Base-by-base conservation (phyloP, 2,329 filamentous ascomycete genomes). In the Penicillium digitatum region DNA sequence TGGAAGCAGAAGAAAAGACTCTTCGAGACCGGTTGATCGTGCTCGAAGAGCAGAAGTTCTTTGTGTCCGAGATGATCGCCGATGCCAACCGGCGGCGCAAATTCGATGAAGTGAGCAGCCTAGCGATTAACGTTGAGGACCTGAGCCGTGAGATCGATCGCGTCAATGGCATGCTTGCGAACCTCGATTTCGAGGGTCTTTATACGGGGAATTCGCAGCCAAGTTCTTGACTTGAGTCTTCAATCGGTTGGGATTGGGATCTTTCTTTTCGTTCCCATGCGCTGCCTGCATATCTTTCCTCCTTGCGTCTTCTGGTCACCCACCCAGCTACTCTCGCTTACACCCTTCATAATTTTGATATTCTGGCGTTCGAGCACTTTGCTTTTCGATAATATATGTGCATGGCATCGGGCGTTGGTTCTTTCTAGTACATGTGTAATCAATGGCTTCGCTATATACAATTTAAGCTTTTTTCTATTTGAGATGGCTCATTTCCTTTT, bases 31-130 rank as follows among this genome's bases (percentile, higher is more conserved):
- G 85, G 4, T 76, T 96, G 12, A 88, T 94, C 29, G 87, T 96
- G 7, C 79, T 96, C 1, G 90, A 96, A 71, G 92, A 96, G 74
- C 92, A 96, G 71, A 87, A 86, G 60, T 95, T 95, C 73, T 85
- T 96, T 74, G 90, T 96, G 0, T 84, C 86, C 35, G 86, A 89
- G 63, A 95, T 95, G 90, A 84, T 95, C 42, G 83, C 83, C 8
- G 84, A 87, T 57, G 90, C 91, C 0, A 87, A 87, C 45, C 87
- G 86, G 39, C 83, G 88, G 11, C 79, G 89, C 27, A 85, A 89
- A 55, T 95, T 95, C 62, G 92, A 96, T 66, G 92, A 96, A 72
- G 89, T 95, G 2, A 83, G 85, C 53, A 89, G 89, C 11, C 75
- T 96, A 54, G 86, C 86, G 4, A 81, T 86, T 55, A 96, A 96